Base-by-base conservation (phyloP, 2,329 filamentous ascomycete species). In the Fusarium buxicola region DNA sequence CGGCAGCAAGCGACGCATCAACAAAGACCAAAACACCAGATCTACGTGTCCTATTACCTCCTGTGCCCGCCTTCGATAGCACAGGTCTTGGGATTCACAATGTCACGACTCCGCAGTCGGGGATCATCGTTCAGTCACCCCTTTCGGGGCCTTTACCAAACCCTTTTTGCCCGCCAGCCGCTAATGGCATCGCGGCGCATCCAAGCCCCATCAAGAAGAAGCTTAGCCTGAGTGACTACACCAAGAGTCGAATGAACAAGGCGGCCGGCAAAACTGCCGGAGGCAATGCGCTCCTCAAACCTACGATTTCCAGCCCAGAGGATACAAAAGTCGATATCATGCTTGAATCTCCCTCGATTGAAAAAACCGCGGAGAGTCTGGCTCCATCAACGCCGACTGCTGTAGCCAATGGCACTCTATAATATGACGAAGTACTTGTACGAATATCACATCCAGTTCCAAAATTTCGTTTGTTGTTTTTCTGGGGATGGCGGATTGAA, bases 181-280 rank as follows among this genome's bases (percentile, higher is more conserved):
- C 79, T 30, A 85, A 83, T 53, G 80, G 82, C 12, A 65, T 77
- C 8, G 73, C 72, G 7, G 79, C 79, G 9, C 79, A 81, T 18
- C 84, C 85, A 3, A 89, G 85, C 60, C 87, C 87, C 3, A 77
- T 86, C 28, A 89, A 88, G 75, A 89, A 90, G 79, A 89, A 89
- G 73, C 76, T 90, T 32, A 89, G 85, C 61, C 73, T 89, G 2
- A 89, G 86, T 68, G 87, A 89, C 69, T 90, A 90, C 68, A 84
- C 81, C 8, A 87, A 85, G 72, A 85, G 83, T 62, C 79, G 84
- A 46, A 80, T 82, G 76, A 84, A 82, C 68, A 88, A 86, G 69
- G 81, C 81, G 4, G 80, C 81, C 3, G 80, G 66, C 71, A 68
- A 79, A 49, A 65, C 72, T 9, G 55, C 69, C 3, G 69, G 69